These are phyloP conservation scores for Phytophthora sansomeana DNA, from an alignment of 352 stramenopile genomes.

Conservation along the genomic window DNA sequence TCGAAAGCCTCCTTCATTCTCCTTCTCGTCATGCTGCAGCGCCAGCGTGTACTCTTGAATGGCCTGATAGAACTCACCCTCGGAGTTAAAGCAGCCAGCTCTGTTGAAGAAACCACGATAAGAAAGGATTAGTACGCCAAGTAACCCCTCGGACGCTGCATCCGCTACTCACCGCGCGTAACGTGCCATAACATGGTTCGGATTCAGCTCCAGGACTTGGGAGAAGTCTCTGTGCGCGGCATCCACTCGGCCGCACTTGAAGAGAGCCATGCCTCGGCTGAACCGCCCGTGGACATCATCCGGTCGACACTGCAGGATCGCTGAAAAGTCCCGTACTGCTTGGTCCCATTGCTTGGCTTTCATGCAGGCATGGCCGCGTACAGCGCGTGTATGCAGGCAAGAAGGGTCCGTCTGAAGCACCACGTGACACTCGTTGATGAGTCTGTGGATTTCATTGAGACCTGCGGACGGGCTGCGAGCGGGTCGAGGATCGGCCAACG, in stretches of 20 bases:
- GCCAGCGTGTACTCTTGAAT: constrained; percentile 84
- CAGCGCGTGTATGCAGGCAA: constrained; percentile 67
- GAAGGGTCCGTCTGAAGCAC: constrained; percentile 47
- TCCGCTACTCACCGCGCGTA: constrained; percentile 54
- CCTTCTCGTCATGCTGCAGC: constrained; percentile 69
- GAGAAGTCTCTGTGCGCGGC: constrained; percentile 73
- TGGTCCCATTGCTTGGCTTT: constrained; percentile 73
- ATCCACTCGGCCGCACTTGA: constrained; percentile 60
- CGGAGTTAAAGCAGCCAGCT: constrained; percentile 75
- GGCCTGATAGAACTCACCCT: constrained; percentile 72
- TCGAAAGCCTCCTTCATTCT: constrained; percentile 41
- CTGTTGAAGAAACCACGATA: constrained; percentile 17
- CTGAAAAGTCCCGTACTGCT: constrained; percentile 63
- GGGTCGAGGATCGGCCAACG: not conserved
- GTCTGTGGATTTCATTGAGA: constrained; percentile 55
- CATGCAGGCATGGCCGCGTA: constrained; percentile 74
- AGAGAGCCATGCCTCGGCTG: constrained; percentile 78
- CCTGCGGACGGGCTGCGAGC: constrained; percentile 27
- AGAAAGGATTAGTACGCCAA: not conserved
- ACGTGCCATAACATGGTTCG: constrained; percentile 81
- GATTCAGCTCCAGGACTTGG: constrained; percentile 66
- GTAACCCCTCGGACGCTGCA: not conserved
- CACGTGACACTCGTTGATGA: constrained; percentile 68
- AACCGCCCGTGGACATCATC: constrained; percentile 75
- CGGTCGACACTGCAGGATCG: constrained; percentile 51